Evolutionary conservation across 2,329 filamentous ascomycete genomes (phyloP).

Genomic region (Scytalidium sp.): DNA sequence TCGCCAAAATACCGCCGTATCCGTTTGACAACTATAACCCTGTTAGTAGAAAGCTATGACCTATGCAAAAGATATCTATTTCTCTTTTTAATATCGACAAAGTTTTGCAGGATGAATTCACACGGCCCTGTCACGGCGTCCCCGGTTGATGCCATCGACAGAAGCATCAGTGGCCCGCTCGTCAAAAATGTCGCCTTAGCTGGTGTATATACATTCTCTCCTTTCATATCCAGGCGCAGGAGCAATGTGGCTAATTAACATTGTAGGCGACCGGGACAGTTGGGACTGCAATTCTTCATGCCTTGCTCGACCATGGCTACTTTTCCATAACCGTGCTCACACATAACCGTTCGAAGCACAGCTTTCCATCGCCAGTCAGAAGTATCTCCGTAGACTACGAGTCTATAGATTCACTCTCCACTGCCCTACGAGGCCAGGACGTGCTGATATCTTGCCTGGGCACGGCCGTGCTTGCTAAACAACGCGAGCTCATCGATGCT

Average conservation of each 20-base stretch:
- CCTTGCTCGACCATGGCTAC: constrained; percentile 1
- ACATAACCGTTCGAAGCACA: constrained; percentile 33
- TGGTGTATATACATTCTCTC: too few species aligned
- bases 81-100: too few species aligned
- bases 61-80: too few species aligned
- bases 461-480: constrained; percentile 28
- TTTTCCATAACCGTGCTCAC: constrained; percentile 45
- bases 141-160: too few species aligned
- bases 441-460: constrained; percentile 48
- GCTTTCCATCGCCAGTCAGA: constrained; percentile 29
- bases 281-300: constrained; percentile 6
- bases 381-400: constrained; percentile 43
- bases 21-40: too few species aligned
- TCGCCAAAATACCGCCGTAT: too few species aligned
- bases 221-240: too few species aligned
- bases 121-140: too few species aligned
- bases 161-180: too few species aligned
- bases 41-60: too few species aligned
- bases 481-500: constrained; percentile 51
- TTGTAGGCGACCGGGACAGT: constrained; percentile 8
- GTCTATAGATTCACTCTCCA: constrained; percentile 32
- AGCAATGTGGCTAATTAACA: not conserved
- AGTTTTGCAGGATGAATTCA: too few species aligned
- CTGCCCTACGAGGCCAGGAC: constrained; percentile 51
- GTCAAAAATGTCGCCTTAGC: too few species aligned